A percentile compares a stretch with the other conserved stretches of the same genome.
Evolutionary conservation across 2,329 filamentous ascomycete genomes (phyloP).

Genomic region (Xylaria digitata): DNA sequence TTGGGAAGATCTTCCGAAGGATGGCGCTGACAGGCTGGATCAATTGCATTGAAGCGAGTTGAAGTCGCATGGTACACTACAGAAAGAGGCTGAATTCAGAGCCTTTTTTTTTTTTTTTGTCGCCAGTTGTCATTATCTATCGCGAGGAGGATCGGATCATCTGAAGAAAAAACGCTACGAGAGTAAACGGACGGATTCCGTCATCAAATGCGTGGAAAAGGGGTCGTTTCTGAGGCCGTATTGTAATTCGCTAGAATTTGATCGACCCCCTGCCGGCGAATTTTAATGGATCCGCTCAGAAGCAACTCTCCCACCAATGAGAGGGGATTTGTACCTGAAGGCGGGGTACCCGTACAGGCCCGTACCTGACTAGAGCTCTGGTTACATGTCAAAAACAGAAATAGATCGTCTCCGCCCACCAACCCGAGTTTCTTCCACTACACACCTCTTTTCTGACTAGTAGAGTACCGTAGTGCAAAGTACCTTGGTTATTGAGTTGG

Average conservation of each 20-base stretch:
- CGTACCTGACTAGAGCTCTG: conserved; percentile 32
- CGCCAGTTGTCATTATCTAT: conserved; percentile 1
- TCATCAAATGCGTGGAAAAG: conserved; percentile 34
- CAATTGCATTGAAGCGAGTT: conserved; percentile 11
- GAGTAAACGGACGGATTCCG: conserved; percentile 9
- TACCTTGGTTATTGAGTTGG: neutral
- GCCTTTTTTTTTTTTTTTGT: neutral
- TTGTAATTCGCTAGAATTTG: conserved; percentile 22
- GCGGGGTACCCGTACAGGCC: conserved; percentile 26
- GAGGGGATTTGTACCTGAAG: conserved; percentile 25
- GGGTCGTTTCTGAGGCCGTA: conserved; percentile 21
- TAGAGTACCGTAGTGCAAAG: too few species aligned
- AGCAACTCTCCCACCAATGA: conserved; percentile 25
- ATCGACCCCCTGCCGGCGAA: conserved; percentile 21
- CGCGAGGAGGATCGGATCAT: conserved; percentile 8
- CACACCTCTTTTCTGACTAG: too few species aligned
- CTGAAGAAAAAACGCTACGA: neutral
- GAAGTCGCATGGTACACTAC: conserved; percentile 1
- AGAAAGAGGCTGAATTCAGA: conserved; percentile 6
- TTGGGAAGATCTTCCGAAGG: conserved; percentile 9
- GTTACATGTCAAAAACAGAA: conserved; percentile 34
- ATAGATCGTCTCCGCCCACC: conserved; percentile 23
- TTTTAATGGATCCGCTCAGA: conserved; percentile 15
- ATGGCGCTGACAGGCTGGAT: neutral
- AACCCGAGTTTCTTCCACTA: neutral